Conservation (phyloP, 495 filamentous ascomycete species). For the Neurospora sp. region DNA sequence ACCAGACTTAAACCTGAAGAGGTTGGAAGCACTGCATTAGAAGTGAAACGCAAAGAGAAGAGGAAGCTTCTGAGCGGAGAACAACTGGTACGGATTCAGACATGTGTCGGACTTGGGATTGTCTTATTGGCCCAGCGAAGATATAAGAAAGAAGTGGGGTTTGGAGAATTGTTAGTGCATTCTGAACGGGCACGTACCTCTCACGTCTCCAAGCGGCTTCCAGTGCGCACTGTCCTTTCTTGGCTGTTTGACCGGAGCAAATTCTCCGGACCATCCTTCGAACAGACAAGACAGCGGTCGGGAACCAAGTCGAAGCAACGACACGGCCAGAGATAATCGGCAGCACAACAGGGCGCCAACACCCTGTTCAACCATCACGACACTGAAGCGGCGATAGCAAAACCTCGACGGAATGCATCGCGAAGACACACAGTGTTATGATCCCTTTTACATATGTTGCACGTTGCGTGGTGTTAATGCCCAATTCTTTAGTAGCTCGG, state of each 20-base stretch:
- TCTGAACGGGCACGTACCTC: neutral
- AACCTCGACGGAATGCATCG: neutral
- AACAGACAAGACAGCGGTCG: neutral
- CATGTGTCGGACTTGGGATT: neutral
- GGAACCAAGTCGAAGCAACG: neutral
- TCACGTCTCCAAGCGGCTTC: neutral
- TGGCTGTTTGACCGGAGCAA: neutral
- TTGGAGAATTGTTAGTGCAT: neutral
- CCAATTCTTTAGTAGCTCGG: neutral
- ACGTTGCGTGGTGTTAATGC: neutral
- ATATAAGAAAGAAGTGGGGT: neutral
- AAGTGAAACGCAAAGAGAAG: neutral
- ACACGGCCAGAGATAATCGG: neutral
- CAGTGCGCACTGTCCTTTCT: neutral
- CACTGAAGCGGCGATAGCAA: neutral
- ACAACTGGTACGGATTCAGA: neutral
- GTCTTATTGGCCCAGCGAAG: neutral
- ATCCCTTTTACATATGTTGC: neutral
- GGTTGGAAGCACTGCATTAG: neutral
- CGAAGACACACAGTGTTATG: neutral
- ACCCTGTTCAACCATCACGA: neutral
- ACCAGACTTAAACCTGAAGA: neutral
- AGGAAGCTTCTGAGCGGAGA: neutral
- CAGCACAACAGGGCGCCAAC: neutral
- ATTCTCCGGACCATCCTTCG: neutral